These are phyloP conservation scores for Coemansia sp. DNA, from an alignment of 192 early-diverging fungal species.

Conservation along the genomic window DNA sequence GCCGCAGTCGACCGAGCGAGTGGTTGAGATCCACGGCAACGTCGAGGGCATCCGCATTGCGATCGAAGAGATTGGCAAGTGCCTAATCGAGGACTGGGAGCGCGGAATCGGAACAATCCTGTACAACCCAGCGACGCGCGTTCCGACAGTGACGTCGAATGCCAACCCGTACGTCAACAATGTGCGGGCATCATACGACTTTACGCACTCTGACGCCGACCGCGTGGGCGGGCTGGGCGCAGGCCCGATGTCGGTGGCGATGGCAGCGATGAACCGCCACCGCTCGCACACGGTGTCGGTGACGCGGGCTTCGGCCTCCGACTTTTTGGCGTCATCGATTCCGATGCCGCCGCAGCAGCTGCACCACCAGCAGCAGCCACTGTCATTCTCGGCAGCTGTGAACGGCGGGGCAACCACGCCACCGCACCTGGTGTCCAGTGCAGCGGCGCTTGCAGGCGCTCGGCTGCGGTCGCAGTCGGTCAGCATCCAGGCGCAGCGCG, in stretches of 20 bases:
- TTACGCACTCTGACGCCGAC: slow-evolving; percentile 44
- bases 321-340: slow-evolving; percentile 49
- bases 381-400: slow-evolving; percentile 28
- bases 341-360: slow-evolving; percentile 37
- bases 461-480: slow-evolving; percentile 56
- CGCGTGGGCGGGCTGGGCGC: slow-evolving; percentile 21
- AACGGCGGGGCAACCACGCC: slow-evolving; percentile 32
- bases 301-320: slow-evolving; percentile 26
- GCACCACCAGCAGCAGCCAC: neutral
- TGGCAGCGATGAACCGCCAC: slow-evolving; percentile 48
- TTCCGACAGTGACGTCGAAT: slow-evolving; percentile 51
- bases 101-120: slow-evolving; percentile 79
- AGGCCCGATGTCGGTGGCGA: slow-evolving; percentile 23
- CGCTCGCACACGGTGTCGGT: slow-evolving; percentile 56
- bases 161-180: slow-evolving; percentile 57
- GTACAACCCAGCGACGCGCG: slow-evolving; percentile 73
- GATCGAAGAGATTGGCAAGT: slow-evolving; percentile 81
- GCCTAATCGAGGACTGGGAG: slow-evolving; percentile 81
- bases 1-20: slow-evolving; percentile 90
- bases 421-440: slow-evolving; percentile 15
- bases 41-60: slow-evolving; percentile 83
- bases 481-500: slow-evolving; percentile 50
- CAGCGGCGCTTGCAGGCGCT: slow-evolving; percentile 28
- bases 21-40: slow-evolving; percentile 83
- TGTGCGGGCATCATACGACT: slow-evolving; percentile 44